These are phyloP conservation scores for Bruguiera sexangula DNA, from an alignment of 345 rosid genomes.

Conservation along the genomic window DNA sequence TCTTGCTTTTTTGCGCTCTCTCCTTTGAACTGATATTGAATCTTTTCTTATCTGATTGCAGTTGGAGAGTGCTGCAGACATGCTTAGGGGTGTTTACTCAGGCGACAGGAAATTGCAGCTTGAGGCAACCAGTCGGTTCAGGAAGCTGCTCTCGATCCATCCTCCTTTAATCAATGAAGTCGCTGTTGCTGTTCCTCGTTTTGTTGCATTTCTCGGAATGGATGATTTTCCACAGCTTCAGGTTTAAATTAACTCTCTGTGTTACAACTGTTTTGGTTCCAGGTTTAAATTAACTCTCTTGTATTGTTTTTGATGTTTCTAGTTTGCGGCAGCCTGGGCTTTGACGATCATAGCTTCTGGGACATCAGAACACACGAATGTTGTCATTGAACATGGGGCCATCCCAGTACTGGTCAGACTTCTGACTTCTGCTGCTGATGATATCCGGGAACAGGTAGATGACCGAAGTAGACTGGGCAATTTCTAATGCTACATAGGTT, in stretches of 20 bases:
- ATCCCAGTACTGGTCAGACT: conserved; percentile 27
- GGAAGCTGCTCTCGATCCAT: conserved; percentile 28
- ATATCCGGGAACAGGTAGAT: conserved; percentile 33
- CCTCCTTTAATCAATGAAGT: conserved; percentile 31
- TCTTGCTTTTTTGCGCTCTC: background rate
- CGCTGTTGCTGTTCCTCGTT: conserved; percentile 30
- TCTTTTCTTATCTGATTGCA: conserved; percentile 4
- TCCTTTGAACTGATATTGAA: background rate
- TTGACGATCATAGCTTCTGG: conserved; percentile 31
- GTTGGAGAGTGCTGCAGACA: conserved; percentile 22
- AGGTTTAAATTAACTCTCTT: background rate
- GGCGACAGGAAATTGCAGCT: conserved; percentile 19
- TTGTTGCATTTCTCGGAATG: conserved; percentile 25
- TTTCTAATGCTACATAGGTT: conserved; percentile 31
- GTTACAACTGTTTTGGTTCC: background rate
- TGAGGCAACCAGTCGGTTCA: conserved; percentile 26
- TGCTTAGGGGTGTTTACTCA: conserved; percentile 26
- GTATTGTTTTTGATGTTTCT: background rate
- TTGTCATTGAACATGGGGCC: conserved; percentile 30
- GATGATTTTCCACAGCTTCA: conserved; percentile 33
- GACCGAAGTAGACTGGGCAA: conserved; percentile 10
- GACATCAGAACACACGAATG: conserved; percentile 28
- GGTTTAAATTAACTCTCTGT: conserved; percentile 10
- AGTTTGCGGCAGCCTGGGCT: conserved; percentile 37
- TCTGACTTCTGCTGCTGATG: conserved; percentile 21